Base-by-base conservation (phyloP, 305 asterid species). In the Fraxinus sp. region DNA sequence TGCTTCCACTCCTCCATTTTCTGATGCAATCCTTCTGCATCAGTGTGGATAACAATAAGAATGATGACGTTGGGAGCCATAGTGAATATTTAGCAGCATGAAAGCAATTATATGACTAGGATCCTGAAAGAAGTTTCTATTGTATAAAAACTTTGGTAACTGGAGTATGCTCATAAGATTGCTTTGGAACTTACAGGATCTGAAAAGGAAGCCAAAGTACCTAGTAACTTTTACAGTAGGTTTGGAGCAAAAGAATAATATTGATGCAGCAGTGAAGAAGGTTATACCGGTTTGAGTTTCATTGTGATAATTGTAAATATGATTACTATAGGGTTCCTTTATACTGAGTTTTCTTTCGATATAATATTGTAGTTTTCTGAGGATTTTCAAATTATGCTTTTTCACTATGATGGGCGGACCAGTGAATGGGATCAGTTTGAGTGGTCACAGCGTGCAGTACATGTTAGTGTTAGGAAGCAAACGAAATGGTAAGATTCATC, bases 361-460 rank as follows among this genome's bases (percentile, higher is more conserved):
- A 26, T 43, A 11, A 66, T 77, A 6, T 82, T 87, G 86, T 83
- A 94, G 98, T 94, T 94, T 83, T 89, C 98, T 22, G 94, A 92
- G 66, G 94, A 94, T 85, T 94, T 94, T 77, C 98, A 94, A 87
- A 94, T 94, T 84, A 49, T 94, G 90, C 97, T 94, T 80, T 94
- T 94, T 82, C 98, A 94, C 87, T 94, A 94, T 88, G 98, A 94
- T 89, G 97, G 96, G 80, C 91, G 46, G 70, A 90, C 97, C 77
- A 94, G 80, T 86, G 98, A 92, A 84, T 94, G 98, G 98, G 97
- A 94, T 85, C 90, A 91, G 82, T 92, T 88, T 91, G 98, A 94
- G 88, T 94, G 98, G 98, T 92, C 98, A 36, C 86, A 84, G 85
- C 91, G 81, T 77, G 97, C 95, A 77, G 84, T 94, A 82, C 98